Percentiles rank a stretch among this genome's conserved stretches.
Evolutionary conservation across 73 alveolate species (phyloP).

Genomic region (Paramecium bursaria): DNA sequence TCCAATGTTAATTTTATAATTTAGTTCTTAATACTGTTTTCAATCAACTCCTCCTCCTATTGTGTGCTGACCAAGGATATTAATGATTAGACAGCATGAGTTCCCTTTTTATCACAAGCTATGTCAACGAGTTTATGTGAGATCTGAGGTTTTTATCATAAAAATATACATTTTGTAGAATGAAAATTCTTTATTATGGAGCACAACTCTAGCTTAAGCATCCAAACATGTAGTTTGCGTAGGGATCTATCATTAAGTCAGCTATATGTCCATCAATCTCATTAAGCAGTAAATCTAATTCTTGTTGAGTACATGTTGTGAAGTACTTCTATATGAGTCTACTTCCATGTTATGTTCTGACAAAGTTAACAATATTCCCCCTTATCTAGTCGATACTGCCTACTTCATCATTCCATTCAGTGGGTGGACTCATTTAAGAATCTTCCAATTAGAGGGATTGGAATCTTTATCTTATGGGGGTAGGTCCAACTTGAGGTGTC

Average conservation of each 20-base stretch:
- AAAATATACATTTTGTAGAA: slow-evolving; percentile 4
- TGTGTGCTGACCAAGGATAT: slow-evolving; percentile 27
- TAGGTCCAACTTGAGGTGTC: slow-evolving; percentile 38
- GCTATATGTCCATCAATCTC: slow-evolving; percentile 56
- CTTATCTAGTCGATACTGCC: slow-evolving; percentile 23
- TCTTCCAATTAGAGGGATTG: slow-evolving; percentile 48
- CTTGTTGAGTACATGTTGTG: slow-evolving; percentile 45
- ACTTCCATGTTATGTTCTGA: slow-evolving; percentile 51
- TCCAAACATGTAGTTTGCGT: slow-evolving; percentile 58
- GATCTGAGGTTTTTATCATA: not conserved
- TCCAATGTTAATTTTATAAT: slow-evolving; percentile 16
- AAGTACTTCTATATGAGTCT: slow-evolving; percentile 20
- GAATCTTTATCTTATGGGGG: not conserved
- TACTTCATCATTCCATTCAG: slow-evolving; percentile 55
- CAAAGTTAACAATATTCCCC: slow-evolving; percentile 46
- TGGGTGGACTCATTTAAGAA: not conserved
- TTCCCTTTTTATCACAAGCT: slow-evolving; percentile 61
- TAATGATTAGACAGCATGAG: slow-evolving; percentile 58
- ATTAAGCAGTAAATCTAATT: slow-evolving; percentile 36
- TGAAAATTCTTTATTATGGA: slow-evolving; percentile 19
- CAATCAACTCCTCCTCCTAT: slow-evolving; percentile 57
- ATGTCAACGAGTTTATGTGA: slow-evolving; percentile 23
- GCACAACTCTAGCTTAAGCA: slow-evolving; percentile 60
- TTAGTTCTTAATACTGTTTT: slow-evolving; percentile 35
- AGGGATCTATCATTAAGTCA: slow-evolving; percentile 42